Conservation (phyloP, 495 filamentous ascomycete species). For the Chaetomium fimeti region DNA sequence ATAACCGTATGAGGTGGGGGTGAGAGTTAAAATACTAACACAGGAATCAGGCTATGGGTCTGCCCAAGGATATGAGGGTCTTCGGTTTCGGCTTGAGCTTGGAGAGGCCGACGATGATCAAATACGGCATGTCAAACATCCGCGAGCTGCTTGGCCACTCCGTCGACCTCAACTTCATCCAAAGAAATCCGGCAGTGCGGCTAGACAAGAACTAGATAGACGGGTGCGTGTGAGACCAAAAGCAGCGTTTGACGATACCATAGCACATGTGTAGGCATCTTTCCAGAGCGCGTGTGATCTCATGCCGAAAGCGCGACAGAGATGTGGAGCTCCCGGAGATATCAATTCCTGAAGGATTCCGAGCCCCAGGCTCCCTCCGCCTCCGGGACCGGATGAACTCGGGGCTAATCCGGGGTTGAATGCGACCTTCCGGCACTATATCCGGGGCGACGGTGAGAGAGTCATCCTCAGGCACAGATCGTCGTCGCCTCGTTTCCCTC, state of each 20-base stretch:
- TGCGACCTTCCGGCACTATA: not conserved
- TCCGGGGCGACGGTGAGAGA: constrained; percentile 10
- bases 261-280: not conserved
- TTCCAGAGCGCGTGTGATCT: not conserved
- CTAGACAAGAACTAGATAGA: constrained; percentile 65
- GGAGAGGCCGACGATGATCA: constrained; percentile 98
- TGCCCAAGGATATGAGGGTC: constrained; percentile 81
- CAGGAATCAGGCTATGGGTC: constrained; percentile 58
- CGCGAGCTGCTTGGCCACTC: constrained; percentile 83
- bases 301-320: not conserved
- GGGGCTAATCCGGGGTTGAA: not conserved
- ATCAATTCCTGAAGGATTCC: not conserved
- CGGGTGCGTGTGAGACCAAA: not conserved
- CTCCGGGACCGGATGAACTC: not conserved
- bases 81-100: constrained; percentile 90
- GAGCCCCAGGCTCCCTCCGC: not conserved
- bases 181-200: constrained; percentile 78
- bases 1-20: not conserved
- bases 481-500: constrained; percentile 13
- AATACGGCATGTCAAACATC: constrained; percentile 82
- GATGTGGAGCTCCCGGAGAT: not conserved
- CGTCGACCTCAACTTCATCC: constrained; percentile 76
- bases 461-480: constrained; percentile 11
- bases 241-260: not conserved
- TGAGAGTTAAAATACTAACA: not conserved